Percentiles rank a stretch among this genome's conserved stretches.
phyloP scores from a whole-genome alignment of 345 rosid genomes.

The Murraya paniculata region DNA sequence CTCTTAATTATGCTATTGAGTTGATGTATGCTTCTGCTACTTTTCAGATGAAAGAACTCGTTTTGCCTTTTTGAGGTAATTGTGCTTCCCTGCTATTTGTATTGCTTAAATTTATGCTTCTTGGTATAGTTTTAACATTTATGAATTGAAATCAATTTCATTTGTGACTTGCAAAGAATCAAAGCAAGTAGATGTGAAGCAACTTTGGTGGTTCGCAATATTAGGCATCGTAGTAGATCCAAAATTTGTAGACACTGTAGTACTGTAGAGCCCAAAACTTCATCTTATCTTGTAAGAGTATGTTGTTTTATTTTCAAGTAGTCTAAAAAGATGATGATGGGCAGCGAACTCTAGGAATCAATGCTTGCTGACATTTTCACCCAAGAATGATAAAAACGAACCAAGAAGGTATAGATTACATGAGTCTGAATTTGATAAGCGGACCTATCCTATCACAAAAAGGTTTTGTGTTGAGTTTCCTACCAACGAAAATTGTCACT shows the following conservation, averaged over 20 bases:
- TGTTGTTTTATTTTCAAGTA: not conserved
- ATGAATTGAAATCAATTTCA: not conserved
- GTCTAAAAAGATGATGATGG: not conserved
- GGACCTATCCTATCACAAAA: not conserved
- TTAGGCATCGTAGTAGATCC: not conserved
- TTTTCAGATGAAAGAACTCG: constrained; percentile 36
- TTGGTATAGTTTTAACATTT: not conserved
- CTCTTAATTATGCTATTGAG: constrained; percentile 35
- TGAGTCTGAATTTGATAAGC: not conserved
- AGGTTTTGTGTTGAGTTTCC: not conserved
- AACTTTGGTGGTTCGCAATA: not conserved
- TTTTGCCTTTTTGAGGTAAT: constrained; percentile 43
- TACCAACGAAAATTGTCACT: not conserved
- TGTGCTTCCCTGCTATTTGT: not conserved
- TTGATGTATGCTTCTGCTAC: constrained; percentile 38
- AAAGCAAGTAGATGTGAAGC: not conserved
- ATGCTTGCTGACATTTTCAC: not conserved
- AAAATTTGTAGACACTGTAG: not conserved
- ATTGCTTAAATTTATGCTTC: not conserved
- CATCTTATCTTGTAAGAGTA: not conserved
- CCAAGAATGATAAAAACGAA: not conserved
- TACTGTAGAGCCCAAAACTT: not conserved
- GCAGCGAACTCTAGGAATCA: not conserved
- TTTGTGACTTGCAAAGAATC: not conserved
- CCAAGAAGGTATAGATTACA: not conserved